A percentile compares a stretch with the other conserved stretches of the same genome.
These are phyloP conservation scores for Heliosperma pusillum DNA, from an alignment of 148 eudicot genomes.

Conservation along the genomic window DNA sequence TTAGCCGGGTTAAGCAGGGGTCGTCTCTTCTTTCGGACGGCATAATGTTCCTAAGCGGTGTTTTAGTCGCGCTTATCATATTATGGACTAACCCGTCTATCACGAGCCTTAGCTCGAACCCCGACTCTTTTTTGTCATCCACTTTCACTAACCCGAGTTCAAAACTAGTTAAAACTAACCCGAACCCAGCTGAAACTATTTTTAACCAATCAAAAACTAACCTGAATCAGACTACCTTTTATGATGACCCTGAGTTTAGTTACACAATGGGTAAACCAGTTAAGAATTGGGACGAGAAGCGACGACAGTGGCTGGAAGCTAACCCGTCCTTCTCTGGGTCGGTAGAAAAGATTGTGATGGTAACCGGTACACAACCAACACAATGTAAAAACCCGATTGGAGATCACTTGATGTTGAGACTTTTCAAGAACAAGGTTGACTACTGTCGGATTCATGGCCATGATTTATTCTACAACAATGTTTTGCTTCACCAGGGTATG, in stretches of 20 bases:
- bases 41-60: conserved; percentile 11
- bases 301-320: conserved; percentile 6
- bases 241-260: conserved; percentile 8
- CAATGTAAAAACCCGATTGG: conserved; percentile 40
- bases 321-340: conserved; percentile 10
- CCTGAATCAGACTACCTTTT: conserved; percentile 1
- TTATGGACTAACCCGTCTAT: neutral
- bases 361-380: conserved; percentile 5
- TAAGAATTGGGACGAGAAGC: conserved; percentile 14
- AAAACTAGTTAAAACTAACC: neutral
- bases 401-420: conserved; percentile 52
- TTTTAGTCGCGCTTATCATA: conserved; percentile 2
- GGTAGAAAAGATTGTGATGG: conserved; percentile 1
- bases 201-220: neutral
- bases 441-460: conserved; percentile 73
- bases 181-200: neutral
- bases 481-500: conserved; percentile 60
- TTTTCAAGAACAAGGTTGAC: conserved; percentile 84
- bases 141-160: neutral
- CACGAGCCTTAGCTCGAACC: neutral
- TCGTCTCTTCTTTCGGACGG: conserved; percentile 8
- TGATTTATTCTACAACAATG: conserved; percentile 72
- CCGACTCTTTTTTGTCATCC: neutral
- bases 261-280: conserved; percentile 6
- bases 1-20: neutral